Conservation (phyloP, 139 green algal genomes). For the Edaphochlamys debaryana region DNA sequence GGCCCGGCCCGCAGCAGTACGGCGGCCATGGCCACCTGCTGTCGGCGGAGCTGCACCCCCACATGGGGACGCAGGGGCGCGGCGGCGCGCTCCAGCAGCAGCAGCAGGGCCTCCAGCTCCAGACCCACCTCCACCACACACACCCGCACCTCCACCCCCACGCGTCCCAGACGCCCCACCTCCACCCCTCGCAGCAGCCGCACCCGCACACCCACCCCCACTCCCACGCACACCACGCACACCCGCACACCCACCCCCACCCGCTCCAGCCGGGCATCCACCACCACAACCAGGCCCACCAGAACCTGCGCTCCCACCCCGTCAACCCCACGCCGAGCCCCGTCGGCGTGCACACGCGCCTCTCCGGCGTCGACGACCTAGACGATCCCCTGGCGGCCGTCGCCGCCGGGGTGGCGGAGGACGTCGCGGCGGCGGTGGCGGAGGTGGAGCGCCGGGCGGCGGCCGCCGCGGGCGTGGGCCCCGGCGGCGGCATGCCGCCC, state of each 20-base stretch:
- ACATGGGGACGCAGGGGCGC: too few species aligned
- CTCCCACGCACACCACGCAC: neutral
- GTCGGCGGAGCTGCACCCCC: too few species aligned
- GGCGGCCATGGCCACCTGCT: too few species aligned
- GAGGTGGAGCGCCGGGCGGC: constrained; percentile 1
- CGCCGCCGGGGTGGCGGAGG: neutral
- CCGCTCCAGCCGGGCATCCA: neutral
- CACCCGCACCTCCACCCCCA: neutral
- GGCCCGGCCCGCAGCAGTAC: too few species aligned
- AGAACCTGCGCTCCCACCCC: neutral
- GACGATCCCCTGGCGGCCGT: neutral
- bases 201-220: neutral
- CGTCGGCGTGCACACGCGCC: too few species aligned
- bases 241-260: too few species aligned
- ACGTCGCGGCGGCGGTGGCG: neutral
- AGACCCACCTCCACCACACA: neutral
- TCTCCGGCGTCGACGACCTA: neutral
- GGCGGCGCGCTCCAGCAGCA: too few species aligned
- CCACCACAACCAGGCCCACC: neutral
- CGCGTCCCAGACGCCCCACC: too few species aligned
- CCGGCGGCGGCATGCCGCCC: neutral
- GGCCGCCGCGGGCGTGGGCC: neutral
- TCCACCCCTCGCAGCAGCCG: neutral
- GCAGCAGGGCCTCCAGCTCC: neutral
- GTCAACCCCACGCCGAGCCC: neutral